phyloP scores from a whole-genome alignment of 768 basidiomycete genomes.

The Termitomyces sp. region DNA sequence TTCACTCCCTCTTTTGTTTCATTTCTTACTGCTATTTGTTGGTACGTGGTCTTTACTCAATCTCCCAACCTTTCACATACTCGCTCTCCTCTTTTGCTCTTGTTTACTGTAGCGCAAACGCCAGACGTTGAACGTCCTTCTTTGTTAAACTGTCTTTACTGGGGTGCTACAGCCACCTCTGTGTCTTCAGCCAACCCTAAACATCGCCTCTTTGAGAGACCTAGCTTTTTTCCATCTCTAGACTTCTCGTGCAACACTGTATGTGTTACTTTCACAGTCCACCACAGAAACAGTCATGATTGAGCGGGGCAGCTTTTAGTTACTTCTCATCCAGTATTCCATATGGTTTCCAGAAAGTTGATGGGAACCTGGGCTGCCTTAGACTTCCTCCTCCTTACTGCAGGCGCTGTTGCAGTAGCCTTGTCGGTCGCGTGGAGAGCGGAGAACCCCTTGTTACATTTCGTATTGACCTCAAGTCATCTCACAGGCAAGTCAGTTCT shows the following conservation, averaged over 20 bases:
- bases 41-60: conserved; percentile 16
- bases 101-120: conserved; percentile 31
- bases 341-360: conserved; percentile 69
- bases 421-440: conserved; percentile 70
- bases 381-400: conserved; percentile 64
- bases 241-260: conserved; percentile 1
- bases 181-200: conserved; percentile 25
- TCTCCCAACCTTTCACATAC: conserved; percentile 13
- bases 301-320: neutral
- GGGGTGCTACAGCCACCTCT: conserved; percentile 40
- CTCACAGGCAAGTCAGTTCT: conserved; percentile 46
- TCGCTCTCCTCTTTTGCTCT: conserved; percentile 22
- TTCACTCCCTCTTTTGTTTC: neutral
- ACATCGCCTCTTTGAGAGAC: conserved; percentile 49
- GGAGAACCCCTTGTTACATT: conserved; percentile 66
- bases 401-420: conserved; percentile 58
- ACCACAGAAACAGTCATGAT: neutral
- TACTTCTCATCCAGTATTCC: neutral
- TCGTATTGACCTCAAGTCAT: conserved; percentile 55
- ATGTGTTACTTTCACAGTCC: neutral
- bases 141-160: conserved; percentile 22
- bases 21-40: conserved; percentile 4
- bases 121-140: conserved; percentile 70
- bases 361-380: conserved; percentile 70
- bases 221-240: conserved; percentile 2